A percentile compares a stretch with the other conserved stretches of the same genome.
phyloP scores from a whole-genome alignment of 176 grass and related monocot species.

The Triticum urartu region DNA sequence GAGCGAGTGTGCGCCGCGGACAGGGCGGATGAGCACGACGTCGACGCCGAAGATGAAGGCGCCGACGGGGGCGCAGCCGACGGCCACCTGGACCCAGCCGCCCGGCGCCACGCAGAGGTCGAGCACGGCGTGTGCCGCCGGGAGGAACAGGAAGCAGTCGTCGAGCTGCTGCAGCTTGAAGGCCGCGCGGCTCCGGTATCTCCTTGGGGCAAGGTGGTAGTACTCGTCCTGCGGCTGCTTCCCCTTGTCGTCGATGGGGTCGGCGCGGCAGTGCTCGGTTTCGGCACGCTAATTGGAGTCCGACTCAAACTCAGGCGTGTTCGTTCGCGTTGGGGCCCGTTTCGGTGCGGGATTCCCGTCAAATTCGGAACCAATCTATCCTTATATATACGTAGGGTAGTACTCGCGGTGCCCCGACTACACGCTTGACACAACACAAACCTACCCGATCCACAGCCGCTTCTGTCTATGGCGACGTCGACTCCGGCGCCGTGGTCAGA shows the following conservation, averaged over 20 bases:
- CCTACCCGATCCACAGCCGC: not conserved
- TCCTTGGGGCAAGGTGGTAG: too few relatives aligned
- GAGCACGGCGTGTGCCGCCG: slow-evolving; percentile 64
- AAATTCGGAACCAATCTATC: too few relatives aligned
- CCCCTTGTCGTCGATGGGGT: too few relatives aligned
- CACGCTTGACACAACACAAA: too few relatives aligned
- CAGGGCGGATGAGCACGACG: slow-evolving; percentile 71
- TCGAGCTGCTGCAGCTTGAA: slow-evolving; percentile 98
- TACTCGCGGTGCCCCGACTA: too few relatives aligned
- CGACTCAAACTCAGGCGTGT: too few relatives aligned
- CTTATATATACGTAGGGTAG: too few relatives aligned
- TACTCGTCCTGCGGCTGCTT: too few relatives aligned
- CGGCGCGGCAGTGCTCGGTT: too few relatives aligned
- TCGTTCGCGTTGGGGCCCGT: too few relatives aligned
- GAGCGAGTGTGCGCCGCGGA: slow-evolving; percentile 72
- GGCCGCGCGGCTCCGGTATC: slow-evolving; percentile 78
- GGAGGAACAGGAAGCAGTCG: slow-evolving; percentile 74
- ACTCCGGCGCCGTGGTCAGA: not conserved
- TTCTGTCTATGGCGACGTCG: not conserved
- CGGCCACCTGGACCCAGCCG: slow-evolving; percentile 59
- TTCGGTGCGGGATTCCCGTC: too few relatives aligned
- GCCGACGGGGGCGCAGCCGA: slow-evolving; percentile 43
- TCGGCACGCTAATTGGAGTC: too few relatives aligned
- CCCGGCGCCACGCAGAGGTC: slow-evolving; percentile 90
- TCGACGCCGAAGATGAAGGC: slow-evolving; percentile 79